Evolutionary conservation across 495 filamentous ascomycete genomes (phyloP), one percentile per base, ranked within the genome.

Genomic region (Friedmanniomyces simplex): DNA sequence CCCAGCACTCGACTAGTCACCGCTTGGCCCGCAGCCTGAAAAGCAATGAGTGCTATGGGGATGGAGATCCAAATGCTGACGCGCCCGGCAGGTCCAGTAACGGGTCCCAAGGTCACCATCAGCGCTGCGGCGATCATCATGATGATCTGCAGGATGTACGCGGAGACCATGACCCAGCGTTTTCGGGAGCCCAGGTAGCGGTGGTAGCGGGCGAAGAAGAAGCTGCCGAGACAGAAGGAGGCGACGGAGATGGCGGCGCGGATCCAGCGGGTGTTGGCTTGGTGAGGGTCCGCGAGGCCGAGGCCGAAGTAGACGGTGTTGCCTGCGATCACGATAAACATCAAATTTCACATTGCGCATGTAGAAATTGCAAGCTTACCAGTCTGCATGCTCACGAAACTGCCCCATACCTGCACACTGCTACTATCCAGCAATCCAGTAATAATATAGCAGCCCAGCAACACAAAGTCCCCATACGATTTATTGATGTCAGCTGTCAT

Each of bases 371-470:
- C 21, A 7, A 56, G 34, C 57, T 26, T 46, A 74, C 85, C 85
- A 24, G 85, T 88, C 64, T 89, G 85, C 86, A 89, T 88, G 62
- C 80, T 84, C 24, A 86, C 84, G 63, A 89, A 88, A 0, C 82
- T 81, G 13, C 84, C 84, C 85, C 85, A 88, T 24, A 82, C 82
- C 25, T 79, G 82, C 49, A 86, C 81, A 10, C 84, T 79, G 1
- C 83, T 77, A 73, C 81, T 84, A 66, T 89, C 86, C 7, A 89
- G 75, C 0, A 89, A 70, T 1, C 86, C 86, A 10, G 85, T 89
- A 67, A 86, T 84, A 55, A 85, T 69, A 61, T 87, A 88, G 68
- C 83, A 85, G 50, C 77, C 68, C 1, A 88, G 73, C 8, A 89
- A 73, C 13, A 86, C 59, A 0, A 84, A 30, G 61, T 88, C 83